Evolutionary conservation across 129 eudicot genomes (phyloP), one percentile per base, ranked within the genome.

Genomic region (Cynara cardunculus): DNA sequence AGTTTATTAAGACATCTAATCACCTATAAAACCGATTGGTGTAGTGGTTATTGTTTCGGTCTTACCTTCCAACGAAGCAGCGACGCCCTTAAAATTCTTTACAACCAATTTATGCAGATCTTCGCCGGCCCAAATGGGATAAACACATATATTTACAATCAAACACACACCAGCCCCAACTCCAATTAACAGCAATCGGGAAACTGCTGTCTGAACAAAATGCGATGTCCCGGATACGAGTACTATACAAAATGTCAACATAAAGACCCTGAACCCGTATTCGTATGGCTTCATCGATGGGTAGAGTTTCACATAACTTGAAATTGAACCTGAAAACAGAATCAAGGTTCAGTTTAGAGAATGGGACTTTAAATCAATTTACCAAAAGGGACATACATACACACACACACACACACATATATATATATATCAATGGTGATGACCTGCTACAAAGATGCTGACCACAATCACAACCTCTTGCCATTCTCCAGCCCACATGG

Each of bases 121-220:
- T 81, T 92, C 97, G 2, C 99, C 99, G 28, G 99, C 90, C 99
- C 99, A 95, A 78, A 95, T 92, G 30, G 99, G 99, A 73, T 81
- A 95, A 77, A 95, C 71, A 66, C 96, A 92, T 30, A 92, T 72
- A 78, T 92, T 95, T 56, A 95, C 88, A 53, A 89, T 4, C 88
- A 91, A 87, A 85, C 94, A 91, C 80, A 92, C 85, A 56, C 80
- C 86, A 1, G 99, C 97, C 28, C 99, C 97, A 61, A 92, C 87
- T 24, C 86, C 96, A 82, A 95, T 95, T 12, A 92, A 87, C 77
- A 95, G 77, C 85, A 95, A 80, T 74, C 97, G 86, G 71, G 94
- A 92, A 69, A 90, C 84, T n/a, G 99, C 97, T 25, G 97, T 92
- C 70, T 86, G 75, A 34, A 90, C 86, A 79, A 95, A 95, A 74